Conservation (phyloP, 257 asterid species). For the Plantago major region DNA sequence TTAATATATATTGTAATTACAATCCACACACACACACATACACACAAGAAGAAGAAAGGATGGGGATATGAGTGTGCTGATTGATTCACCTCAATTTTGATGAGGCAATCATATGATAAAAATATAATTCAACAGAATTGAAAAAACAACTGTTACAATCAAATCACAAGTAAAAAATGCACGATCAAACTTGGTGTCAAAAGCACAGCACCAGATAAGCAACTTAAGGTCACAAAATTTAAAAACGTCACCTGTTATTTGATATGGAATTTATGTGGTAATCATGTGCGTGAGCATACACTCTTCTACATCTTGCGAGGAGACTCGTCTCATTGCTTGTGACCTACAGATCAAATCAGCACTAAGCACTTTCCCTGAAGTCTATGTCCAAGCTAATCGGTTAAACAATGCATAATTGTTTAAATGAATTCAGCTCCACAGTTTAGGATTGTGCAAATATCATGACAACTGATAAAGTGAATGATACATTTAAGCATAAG, state of each 20-base stretch:
- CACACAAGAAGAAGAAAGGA: no score
- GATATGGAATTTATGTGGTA: slow-evolving; percentile 89
- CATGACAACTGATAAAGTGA: no score
- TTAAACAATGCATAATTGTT: not conserved
- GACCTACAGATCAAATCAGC: slow-evolving; percentile 38
- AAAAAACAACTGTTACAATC: no score
- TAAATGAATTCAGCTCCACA: slow-evolving; percentile 1
- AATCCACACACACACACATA: no score
- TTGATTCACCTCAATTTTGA: no score
- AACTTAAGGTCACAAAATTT: slow-evolving; percentile 13
- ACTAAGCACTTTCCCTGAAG: no score
- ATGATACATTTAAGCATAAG: no score
- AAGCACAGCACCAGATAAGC: slow-evolving; percentile 9
- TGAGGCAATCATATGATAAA: no score
- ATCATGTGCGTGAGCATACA: slow-evolving; percentile 88
- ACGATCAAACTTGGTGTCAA: slow-evolving; percentile 3
- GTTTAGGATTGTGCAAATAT: not conserved
- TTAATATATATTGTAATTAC: no score
- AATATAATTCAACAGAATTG: no score
- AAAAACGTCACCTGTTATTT: slow-evolving; percentile 56
- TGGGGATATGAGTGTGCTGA: no score
- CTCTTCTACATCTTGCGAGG: slow-evolving; percentile 79
- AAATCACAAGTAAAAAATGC: not conserved
- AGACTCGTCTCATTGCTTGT: slow-evolving; percentile 73
- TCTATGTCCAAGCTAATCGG: no score